Base-by-base conservation (phyloP, 2,329 filamentous ascomycete genomes). In the Apiospora aurea region DNA sequence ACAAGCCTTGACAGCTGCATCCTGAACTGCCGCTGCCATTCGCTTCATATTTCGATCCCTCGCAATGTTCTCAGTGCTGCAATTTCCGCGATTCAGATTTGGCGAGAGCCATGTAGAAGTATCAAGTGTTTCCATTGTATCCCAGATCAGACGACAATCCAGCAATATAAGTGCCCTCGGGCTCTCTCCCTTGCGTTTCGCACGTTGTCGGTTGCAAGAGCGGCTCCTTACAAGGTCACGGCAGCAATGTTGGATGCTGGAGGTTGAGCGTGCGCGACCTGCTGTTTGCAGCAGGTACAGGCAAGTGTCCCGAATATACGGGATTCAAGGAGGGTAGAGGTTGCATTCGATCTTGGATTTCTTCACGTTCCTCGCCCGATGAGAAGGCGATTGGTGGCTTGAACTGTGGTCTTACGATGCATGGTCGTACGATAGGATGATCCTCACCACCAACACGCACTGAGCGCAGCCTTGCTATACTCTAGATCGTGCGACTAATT, bases 381-480 rank as follows among this genome's bases (percentile, higher is more conserved):
- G 34, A 41, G 34, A 64, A n/a, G 57, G 38, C 34, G 21, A 64
- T 64, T 38, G 57, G 57, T 41, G 57, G 57, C n/a, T 64, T 64
- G 34, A 34, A 64, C 18, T 41, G 16, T 41, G 21, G 57, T 64
- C 57, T 64, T 64, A 64, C 57, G 53, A 61, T 64, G 4, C 10
- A 21, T 10, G 18, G 29, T 61, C 57, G 57, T 64, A 64, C 57
- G 57, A 64, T 64, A n/a, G 21, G 34, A 41, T 21, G 26, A 24
- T 41, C 34, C 57, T 64, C 57, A 64, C 34, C 29, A 61, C 10
- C 34, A 41, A 13, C 57, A 24, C 51, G 14, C 11, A 34, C 51
- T 57, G 51, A 57, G 14, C 6, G 29, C 34, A 64, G 57, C 34
- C 57, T 64, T n/a, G 53, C 34, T 41, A 41, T 64, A 64, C 57